These are phyloP conservation scores for Uromyces viciae-fabae DNA, from an alignment of 1,284 basidiomycete genomes.

Conservation along the genomic window DNA sequence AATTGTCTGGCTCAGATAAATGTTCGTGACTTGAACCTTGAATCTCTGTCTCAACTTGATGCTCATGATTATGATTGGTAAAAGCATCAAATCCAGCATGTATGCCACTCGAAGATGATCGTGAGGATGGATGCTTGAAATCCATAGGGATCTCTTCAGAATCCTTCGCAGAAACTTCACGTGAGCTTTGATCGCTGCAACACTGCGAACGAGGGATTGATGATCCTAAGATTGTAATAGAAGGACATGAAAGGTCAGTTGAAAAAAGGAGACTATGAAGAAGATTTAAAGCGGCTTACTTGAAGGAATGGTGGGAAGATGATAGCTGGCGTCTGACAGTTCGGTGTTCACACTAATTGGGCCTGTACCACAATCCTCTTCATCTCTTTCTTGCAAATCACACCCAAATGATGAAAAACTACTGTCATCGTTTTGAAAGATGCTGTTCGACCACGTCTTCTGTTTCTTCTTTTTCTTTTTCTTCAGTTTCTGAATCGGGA, in stretches of 20 bases:
- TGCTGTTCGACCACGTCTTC: too few relatives aligned
- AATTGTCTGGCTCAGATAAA: not conserved
- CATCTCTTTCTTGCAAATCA: slow-evolving; percentile 2
- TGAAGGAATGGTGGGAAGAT: not conserved
- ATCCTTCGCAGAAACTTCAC: not conserved
- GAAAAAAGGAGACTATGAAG: not conserved
- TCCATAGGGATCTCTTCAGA: not conserved
- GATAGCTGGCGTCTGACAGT: not conserved
- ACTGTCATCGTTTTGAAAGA: not conserved
- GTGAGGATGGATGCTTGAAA: not conserved
- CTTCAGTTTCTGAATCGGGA: slow-evolving; percentile 4
- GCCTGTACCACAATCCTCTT: not conserved
- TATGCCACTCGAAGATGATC: too few relatives aligned
- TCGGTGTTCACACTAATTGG: not conserved
- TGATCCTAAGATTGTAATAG: not conserved
- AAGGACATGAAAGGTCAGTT: not conserved
- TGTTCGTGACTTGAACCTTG: not conserved
- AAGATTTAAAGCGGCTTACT: not conserved
- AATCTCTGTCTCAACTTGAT: too few relatives aligned
- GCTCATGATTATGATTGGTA: not conserved
- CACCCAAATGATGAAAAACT: slow-evolving; percentile 22
- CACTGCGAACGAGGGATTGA: slow-evolving; percentile 10
- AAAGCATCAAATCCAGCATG: too few relatives aligned
- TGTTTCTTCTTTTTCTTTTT: slow-evolving; percentile 16
- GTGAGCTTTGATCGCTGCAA: not conserved